Conservation (phyloP, 208 protist genomes). For the Crithidia bombi region DNA sequence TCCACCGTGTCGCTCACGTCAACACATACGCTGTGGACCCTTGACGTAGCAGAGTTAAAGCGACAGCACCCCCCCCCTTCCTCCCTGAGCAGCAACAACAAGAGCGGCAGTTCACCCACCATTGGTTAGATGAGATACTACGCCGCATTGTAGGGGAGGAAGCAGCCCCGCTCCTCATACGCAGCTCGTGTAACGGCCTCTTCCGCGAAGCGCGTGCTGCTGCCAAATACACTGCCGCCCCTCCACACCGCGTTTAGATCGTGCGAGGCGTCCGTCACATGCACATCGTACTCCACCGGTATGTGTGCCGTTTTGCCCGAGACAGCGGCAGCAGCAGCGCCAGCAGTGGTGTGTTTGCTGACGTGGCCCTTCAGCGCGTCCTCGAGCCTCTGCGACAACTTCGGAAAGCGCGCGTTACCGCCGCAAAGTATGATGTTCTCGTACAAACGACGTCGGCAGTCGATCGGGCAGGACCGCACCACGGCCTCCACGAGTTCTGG, state of each 20-base stretch:
- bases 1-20: too few relatives aligned
- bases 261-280: conserved; percentile 91
- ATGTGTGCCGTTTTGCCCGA: conserved; percentile 20
- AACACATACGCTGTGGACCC: too few relatives aligned
- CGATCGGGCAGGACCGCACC: conserved; percentile 97
- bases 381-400: conserved; percentile 83
- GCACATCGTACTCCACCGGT: conserved; percentile 90
- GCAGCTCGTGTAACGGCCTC: conserved; percentile 94
- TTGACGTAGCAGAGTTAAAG: neutral
- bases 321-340: conserved; percentile 27
- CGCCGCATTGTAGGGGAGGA: neutral
- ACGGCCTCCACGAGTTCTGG: conserved; percentile 93
- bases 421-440: conserved; percentile 98
- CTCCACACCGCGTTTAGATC: conserved; percentile 96
- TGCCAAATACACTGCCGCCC: conserved; percentile 95
- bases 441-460: conserved; percentile 95
- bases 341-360: conserved; percentile 29
- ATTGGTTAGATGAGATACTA: neutral
- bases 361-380: conserved; percentile 34
- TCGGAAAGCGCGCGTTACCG: conserved; percentile 97
- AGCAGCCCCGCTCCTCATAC: conserved; percentile 96
- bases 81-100: too few relatives aligned
- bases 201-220: conserved; percentile 89
- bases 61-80: too few relatives aligned
- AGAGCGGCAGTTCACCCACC: neutral